A percentile compares a stretch with the other conserved stretches of the same genome.
Conservation (phyloP, 202 grass and related monocot species). For the Zizania palustris region DNA sequence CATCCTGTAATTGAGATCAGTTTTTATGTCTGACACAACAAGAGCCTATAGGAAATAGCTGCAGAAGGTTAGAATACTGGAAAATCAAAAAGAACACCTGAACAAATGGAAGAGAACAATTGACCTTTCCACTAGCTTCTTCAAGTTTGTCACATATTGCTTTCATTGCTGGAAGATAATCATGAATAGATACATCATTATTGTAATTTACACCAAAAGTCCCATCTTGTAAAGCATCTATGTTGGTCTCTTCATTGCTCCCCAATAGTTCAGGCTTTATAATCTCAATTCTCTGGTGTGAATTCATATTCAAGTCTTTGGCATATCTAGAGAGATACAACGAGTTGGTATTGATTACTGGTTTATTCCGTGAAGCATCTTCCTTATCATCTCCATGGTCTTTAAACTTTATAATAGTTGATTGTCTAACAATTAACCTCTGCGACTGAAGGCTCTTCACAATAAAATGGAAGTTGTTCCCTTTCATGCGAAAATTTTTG, state of each 20-base stretch:
- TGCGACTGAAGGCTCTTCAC: slow-evolving; percentile 77
- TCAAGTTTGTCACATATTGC: slow-evolving; percentile 96
- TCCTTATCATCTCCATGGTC: slow-evolving; percentile 56
- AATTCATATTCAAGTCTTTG: slow-evolving; percentile 78
- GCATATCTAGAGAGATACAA: slow-evolving; percentile 81
- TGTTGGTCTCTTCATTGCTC: slow-evolving; percentile 39
- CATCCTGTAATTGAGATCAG: slow-evolving; percentile 81
- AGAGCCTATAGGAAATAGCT: slow-evolving; percentile 67
- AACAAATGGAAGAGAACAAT: slow-evolving; percentile 24
- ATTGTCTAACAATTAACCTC: slow-evolving; percentile 75
- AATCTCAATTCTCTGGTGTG: slow-evolving; percentile 95
- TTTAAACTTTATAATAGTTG: slow-evolving; percentile 81
- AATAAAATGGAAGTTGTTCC: slow-evolving; percentile 94
- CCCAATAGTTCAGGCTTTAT: slow-evolving; percentile 63
- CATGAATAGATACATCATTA: slow-evolving; percentile 69
- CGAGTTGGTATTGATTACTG: slow-evolving; percentile 76
- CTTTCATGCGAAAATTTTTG: slow-evolving; percentile 74
- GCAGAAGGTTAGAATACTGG: slow-evolving; percentile 38
- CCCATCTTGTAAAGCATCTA: slow-evolving; percentile 48
- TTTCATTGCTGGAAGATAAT: slow-evolving; percentile 93
- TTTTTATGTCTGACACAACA: slow-evolving; percentile 86
- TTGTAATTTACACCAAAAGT: slow-evolving; percentile 46
- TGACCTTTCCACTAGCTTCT: slow-evolving; percentile 83
- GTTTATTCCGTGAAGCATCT: slow-evolving; percentile 60
- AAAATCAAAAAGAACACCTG: slow-evolving; percentile 20